phyloP scores from a whole-genome alignment of 1,284 basidiomycete genomes.

The Porodaedalea pini region DNA sequence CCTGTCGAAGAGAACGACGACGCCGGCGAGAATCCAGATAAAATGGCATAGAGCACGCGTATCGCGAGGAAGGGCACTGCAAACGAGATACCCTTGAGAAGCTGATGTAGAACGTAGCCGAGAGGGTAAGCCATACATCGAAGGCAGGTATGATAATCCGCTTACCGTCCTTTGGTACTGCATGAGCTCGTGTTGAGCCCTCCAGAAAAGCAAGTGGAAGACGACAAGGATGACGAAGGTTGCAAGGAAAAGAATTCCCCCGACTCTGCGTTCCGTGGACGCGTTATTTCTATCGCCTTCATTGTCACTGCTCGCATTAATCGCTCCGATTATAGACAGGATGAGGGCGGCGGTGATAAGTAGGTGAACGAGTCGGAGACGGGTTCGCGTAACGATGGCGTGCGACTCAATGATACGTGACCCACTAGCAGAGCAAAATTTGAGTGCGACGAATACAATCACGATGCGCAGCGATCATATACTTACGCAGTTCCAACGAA shows the following conservation, averaged over 20 bases:
- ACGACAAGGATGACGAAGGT: slow-evolving; percentile 43
- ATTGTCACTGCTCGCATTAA: slow-evolving; percentile 21
- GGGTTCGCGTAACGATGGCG: slow-evolving; percentile 19
- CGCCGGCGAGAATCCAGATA: slow-evolving; percentile 40
- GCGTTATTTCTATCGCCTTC: slow-evolving; percentile 4
- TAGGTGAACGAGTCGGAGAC: slow-evolving; percentile 41
- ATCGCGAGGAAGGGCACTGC: slow-evolving; percentile 58
- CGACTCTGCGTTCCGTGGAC: slow-evolving; percentile 25
- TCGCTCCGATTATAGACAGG: slow-evolving; percentile 48
- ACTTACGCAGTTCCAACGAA: slow-evolving; percentile 60
- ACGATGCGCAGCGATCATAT: slow-evolving; percentile 3
- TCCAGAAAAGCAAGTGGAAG: slow-evolving; percentile 45
- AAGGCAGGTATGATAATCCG: not conserved
- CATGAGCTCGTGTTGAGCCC: slow-evolving; percentile 41
- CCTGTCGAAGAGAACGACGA: not conserved
- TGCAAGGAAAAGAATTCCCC: slow-evolving; percentile 46
- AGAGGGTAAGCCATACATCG: not conserved
- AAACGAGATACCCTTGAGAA: slow-evolving; percentile 47
- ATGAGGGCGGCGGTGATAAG: slow-evolving; percentile 42
- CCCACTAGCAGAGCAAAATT: too few relatives aligned
- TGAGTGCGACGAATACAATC: too few relatives aligned
- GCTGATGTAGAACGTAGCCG: slow-evolving; percentile 29
- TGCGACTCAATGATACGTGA: slow-evolving; percentile 29
- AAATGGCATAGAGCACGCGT: slow-evolving; percentile 49
- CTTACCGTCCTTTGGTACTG: slow-evolving; percentile 45